These are phyloP conservation scores for Scytalidium lignicola DNA, from an alignment of 2,329 filamentous ascomycete species.

Conservation along the genomic window DNA sequence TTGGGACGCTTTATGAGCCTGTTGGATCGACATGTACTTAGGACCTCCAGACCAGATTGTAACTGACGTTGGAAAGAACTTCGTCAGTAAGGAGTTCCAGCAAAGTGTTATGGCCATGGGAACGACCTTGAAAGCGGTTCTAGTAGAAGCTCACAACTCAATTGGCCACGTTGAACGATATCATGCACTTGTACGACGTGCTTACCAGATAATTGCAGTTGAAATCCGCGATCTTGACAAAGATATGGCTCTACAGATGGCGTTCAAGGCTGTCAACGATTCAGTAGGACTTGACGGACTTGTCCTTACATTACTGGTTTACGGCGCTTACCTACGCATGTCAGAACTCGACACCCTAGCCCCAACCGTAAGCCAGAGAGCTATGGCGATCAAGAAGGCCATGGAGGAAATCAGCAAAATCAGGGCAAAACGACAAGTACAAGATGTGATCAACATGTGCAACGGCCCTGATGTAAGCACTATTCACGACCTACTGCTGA, in stretches of 20 bases:
- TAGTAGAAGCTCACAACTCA: constrained; percentile 3
- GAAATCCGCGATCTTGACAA: constrained; percentile 2
- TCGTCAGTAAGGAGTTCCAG: not conserved
- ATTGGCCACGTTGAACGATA: constrained; percentile 4
- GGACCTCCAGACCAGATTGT: not conserved
- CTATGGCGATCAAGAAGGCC: constrained; percentile 2
- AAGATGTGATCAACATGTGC: constrained; percentile 1
- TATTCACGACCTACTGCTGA: constrained; percentile 2
- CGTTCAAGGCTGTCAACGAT: constrained; percentile 11
- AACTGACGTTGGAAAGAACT: not conserved
- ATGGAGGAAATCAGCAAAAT: constrained; percentile 5
- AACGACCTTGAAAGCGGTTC: constrained; percentile 1
- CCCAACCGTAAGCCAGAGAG: not conserved
- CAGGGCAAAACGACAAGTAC: not conserved
- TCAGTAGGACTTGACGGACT: constrained; percentile 3
- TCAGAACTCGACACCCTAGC: not conserved
- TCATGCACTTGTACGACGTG: not conserved
- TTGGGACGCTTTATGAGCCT: not conserved
- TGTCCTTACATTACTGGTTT: constrained; percentile 8
- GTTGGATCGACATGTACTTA: not conserved
- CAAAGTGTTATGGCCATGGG: not conserved
- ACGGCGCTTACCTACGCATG: constrained; percentile 5
- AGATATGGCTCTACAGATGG: constrained; percentile 7
- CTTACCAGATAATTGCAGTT: not conserved
- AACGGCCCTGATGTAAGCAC: constrained; percentile 1